Evolutionary conservation across 257 asterid genomes (phyloP).

Genomic region (Ballota nigra): DNA sequence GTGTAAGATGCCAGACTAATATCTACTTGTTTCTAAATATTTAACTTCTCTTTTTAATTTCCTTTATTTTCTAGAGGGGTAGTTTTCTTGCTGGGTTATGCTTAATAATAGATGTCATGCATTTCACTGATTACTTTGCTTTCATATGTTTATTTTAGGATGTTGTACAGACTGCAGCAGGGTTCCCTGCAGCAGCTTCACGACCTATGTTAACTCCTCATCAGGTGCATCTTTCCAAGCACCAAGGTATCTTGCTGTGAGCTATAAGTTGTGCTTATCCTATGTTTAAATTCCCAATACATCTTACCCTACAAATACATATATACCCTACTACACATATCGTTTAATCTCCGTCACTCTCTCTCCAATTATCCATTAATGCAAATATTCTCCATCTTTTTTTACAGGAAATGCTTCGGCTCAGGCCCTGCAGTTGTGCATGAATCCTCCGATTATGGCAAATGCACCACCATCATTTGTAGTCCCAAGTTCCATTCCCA

Average conservation of each 20-base stretch:
- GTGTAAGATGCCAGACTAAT: conserved; percentile 39
- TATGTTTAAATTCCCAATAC: no score
- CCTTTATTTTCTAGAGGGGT: neutral
- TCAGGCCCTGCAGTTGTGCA: conserved; percentile 58
- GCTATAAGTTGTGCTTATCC: no score
- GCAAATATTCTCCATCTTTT: neutral
- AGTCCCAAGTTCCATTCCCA: conserved; percentile 52
- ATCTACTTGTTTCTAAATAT: neutral
- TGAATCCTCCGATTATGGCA: conserved; percentile 50
- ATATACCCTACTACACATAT: no score
- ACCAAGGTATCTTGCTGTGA: conserved; percentile 58
- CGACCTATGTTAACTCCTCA: conserved; percentile 52
- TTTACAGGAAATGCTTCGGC: conserved; percentile 58
- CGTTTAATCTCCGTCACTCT: no score
- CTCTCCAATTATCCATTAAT: no score
- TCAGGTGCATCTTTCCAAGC: conserved; percentile 57
- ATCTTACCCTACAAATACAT: no score
- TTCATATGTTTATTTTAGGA: conserved; percentile 38
- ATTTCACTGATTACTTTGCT: conserved; percentile 10
- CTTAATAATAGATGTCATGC: conserved; percentile 1
- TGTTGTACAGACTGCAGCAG: conserved; percentile 48
- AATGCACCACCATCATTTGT: conserved; percentile 46
- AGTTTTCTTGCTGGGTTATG: neutral
- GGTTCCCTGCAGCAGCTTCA: conserved; percentile 55
- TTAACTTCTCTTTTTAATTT: neutral